phyloP scores from a whole-genome alignment of 2,329 filamentous ascomycete genomes.

The Teratosphaeria gauchensis region DNA sequence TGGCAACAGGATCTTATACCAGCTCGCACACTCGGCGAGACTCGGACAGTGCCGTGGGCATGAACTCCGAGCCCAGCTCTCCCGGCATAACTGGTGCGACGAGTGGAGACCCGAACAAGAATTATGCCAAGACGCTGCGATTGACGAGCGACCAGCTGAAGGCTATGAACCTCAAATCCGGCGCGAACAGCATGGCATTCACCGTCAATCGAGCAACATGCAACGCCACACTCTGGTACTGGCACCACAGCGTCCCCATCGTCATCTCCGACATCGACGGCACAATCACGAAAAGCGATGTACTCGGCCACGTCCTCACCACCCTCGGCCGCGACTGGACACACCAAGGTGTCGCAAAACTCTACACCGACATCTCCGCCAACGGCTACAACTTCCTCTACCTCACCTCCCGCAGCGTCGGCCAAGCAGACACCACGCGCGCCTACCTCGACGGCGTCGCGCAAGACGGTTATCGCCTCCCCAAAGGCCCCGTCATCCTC shows the following conservation, averaged over 20 bases:
- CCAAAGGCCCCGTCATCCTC: conserved; percentile 86
- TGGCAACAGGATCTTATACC: conserved; percentile 15
- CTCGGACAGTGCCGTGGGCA: conserved; percentile 58
- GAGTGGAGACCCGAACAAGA: conserved; percentile 62
- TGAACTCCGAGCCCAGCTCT: conserved; percentile 50
- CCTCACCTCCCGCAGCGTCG: conserved; percentile 85
- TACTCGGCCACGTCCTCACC: conserved; percentile 74
- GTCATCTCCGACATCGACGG: conserved; percentile 98
- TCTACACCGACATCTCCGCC: conserved; percentile 88
- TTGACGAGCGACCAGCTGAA: conserved; percentile 94
- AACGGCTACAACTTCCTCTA: conserved; percentile 99
- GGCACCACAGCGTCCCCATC: conserved; percentile 82
- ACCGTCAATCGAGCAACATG: conserved; percentile 93
- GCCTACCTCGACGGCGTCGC: conserved; percentile 81
- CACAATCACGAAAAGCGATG: conserved; percentile 75
- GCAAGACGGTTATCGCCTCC: conserved; percentile 78
- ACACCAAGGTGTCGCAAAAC: conserved; percentile 88
- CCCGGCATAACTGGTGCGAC: conserved; percentile 20
- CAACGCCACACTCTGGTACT: conserved; percentile 84
- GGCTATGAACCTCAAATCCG: conserved; percentile 66
- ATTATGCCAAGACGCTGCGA: conserved; percentile 92
- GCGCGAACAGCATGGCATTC: conserved; percentile 91
- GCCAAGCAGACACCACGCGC: conserved; percentile 82
- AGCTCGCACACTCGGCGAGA: conserved; percentile 54
- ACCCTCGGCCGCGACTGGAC: conserved; percentile 98